A percentile compares a stretch with the other conserved stretches of the same genome.
phyloP scores from a whole-genome alignment of 2,329 filamentous ascomycete genomes.

The Pestalotiopsis sp. region DNA sequence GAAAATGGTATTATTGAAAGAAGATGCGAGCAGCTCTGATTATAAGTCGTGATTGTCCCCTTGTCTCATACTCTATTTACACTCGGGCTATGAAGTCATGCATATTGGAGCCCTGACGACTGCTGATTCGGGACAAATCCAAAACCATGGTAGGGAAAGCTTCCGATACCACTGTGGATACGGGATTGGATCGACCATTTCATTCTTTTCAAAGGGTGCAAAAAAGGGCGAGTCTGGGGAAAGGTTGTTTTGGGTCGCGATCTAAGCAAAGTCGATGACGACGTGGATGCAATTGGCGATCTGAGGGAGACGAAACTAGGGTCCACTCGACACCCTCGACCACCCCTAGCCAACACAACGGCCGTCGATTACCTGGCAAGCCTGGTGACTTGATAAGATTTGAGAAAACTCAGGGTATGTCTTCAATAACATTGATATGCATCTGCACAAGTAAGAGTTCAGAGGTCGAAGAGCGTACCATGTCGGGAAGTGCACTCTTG shows the following conservation, averaged over 20 bases:
- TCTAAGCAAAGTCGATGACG: conserved; percentile 16
- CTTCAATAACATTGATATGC: neutral
- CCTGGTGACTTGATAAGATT: neutral
- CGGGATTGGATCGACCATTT: neutral
- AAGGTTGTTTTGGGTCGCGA: conserved; percentile 6
- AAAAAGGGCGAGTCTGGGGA: neutral
- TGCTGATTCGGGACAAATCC: neutral
- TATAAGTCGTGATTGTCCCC: neutral
- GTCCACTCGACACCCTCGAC: neutral
- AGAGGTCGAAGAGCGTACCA: neutral
- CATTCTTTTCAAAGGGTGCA: neutral
- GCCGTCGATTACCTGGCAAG: neutral
- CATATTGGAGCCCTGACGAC: neutral
- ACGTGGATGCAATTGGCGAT: conserved; percentile 10
- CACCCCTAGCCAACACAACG: neutral
- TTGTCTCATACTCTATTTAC: neutral
- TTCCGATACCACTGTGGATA: neutral
- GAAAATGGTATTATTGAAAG: neutral
- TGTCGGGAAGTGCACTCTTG: neutral
- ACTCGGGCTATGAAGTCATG: conserved; percentile 7
- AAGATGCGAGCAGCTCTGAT: neutral
- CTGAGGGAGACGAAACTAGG: conserved; percentile 1
- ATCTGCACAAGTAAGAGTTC: neutral
- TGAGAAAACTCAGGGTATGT: too few species aligned
- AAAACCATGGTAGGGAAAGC: neutral